These are phyloP conservation scores for Candida manassasensis DNA, from an alignment of 805 yeast species.

Conservation along the genomic window DNA sequence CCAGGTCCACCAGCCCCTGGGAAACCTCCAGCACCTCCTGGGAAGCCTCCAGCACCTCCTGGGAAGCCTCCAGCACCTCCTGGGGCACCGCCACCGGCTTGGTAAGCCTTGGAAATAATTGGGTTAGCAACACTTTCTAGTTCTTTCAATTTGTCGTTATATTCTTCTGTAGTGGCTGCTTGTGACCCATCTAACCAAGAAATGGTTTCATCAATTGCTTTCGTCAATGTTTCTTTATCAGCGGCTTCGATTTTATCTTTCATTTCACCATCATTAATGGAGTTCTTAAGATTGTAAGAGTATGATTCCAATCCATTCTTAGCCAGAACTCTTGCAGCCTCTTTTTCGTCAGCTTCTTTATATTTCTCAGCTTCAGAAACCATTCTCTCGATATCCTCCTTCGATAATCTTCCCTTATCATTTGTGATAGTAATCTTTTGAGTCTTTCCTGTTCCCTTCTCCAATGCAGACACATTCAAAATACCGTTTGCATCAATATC, in stretches of 20 bases:
- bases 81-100: slow-evolving; percentile 24
- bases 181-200: slow-evolving; percentile 36
- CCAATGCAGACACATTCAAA: slow-evolving; percentile 80
- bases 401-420: slow-evolving; percentile 89
- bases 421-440: slow-evolving; percentile 89
- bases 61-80: slow-evolving; percentile 9
- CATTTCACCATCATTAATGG: slow-evolving; percentile 46
- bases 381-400: slow-evolving; percentile 96
- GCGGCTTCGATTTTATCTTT: slow-evolving; percentile 39
- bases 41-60: slow-evolving; percentile 27
- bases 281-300: slow-evolving; percentile 76
- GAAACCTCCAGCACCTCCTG: slow-evolving; percentile 29
- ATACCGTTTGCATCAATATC: slow-evolving; percentile 85
- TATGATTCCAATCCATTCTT: slow-evolving; percentile 86
- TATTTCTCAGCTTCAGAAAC: slow-evolving; percentile 95
- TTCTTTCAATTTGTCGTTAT: slow-evolving; percentile 36
- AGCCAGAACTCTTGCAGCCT: slow-evolving; percentile 81
- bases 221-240: slow-evolving; percentile 50
- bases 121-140: slow-evolving; percentile 39
- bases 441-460: slow-evolving; percentile 90
- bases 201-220: slow-evolving; percentile 39
- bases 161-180: slow-evolving; percentile 39
- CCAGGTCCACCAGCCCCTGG: slow-evolving; percentile 33
- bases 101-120: slow-evolving; percentile 30
- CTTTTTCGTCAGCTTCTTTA: slow-evolving; percentile 84